phyloP scores from a whole-genome alignment of 208 protist species.

The Crithidia mellificae region DNA sequence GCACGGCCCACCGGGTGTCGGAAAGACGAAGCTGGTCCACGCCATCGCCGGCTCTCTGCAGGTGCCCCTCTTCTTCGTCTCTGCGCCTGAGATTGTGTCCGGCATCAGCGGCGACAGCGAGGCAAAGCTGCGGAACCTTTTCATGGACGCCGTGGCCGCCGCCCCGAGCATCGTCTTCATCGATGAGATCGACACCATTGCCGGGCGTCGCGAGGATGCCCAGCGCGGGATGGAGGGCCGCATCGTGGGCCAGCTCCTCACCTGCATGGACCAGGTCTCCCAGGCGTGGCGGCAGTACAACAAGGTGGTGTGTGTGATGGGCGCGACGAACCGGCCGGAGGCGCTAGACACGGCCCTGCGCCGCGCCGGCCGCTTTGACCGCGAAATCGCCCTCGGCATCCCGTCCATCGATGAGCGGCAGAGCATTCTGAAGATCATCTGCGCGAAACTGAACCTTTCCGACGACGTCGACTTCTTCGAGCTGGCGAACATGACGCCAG shows the following conservation, averaged over 20 bases:
- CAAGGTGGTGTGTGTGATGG: slow-evolving; percentile 95
- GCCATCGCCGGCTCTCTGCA: slow-evolving; percentile 94
- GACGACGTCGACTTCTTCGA: slow-evolving; percentile 93
- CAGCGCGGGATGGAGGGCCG: slow-evolving; percentile 98
- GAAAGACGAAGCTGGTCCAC: slow-evolving; percentile 96
- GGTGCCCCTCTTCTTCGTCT: slow-evolving; percentile 95
- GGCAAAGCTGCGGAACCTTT: slow-evolving; percentile 96
- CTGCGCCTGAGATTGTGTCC: slow-evolving; percentile 96
- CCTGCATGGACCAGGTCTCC: slow-evolving; percentile 97
- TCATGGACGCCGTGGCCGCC: slow-evolving; percentile 89
- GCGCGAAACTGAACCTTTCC: slow-evolving; percentile 75
- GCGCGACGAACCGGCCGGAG: slow-evolving; percentile 96
- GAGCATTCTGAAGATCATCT: slow-evolving; percentile 89
- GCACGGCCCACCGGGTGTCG: slow-evolving; percentile 96
- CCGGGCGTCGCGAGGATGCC: slow-evolving; percentile 93
- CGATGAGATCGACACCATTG: slow-evolving; percentile 99
- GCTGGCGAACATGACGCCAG: slow-evolving; percentile 95
- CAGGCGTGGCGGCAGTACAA: slow-evolving; percentile 84
- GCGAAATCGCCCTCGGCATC: slow-evolving; percentile 96
- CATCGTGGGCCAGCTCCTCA: slow-evolving; percentile 98
- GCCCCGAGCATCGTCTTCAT: slow-evolving; percentile 99
- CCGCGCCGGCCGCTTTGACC: slow-evolving; percentile 97
- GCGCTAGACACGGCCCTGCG: slow-evolving; percentile 96
- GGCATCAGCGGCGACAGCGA: slow-evolving; percentile 99
- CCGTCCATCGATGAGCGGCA: slow-evolving; percentile 92